Percentiles rank a stretch among this genome's conserved stretches.
Conservation (phyloP, 2,329 filamentous ascomycete genomes). For the Talaromyces sp. region DNA sequence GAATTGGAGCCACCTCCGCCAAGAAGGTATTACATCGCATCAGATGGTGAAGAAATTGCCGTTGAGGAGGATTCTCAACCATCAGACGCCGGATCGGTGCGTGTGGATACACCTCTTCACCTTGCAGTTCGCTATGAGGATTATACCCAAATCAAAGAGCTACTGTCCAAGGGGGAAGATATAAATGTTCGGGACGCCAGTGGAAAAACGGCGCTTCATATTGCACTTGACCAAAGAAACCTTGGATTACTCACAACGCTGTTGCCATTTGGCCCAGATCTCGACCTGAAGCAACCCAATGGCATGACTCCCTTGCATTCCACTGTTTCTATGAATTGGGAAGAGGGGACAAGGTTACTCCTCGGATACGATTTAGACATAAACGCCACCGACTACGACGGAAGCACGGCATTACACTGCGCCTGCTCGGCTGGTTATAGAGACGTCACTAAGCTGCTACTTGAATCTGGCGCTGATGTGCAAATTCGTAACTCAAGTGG, state of each 20-base stretch:
- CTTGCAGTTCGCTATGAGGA: conserved; percentile 5
- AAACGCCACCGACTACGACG: neutral
- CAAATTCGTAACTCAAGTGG: neutral
- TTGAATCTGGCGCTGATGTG: neutral
- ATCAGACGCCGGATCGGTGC: neutral
- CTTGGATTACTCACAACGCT: neutral
- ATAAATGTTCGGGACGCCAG: neutral
- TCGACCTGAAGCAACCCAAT: conserved; percentile 2
- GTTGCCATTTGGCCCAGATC: neutral
- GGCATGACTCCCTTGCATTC: conserved; percentile 7
- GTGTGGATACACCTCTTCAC: conserved; percentile 1
- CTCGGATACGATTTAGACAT: neutral
- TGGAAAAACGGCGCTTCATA: neutral
- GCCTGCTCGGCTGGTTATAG: neutral
- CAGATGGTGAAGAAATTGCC: neutral
- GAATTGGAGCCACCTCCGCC: neutral
- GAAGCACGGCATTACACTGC: conserved; percentile 1
- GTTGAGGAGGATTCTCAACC: neutral
- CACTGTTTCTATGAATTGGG: neutral
- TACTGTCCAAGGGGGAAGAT: neutral
- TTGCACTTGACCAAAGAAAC: neutral
- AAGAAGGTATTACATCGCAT: neutral
- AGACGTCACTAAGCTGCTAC: neutral
- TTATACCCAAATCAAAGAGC: neutral
- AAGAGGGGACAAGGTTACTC: neutral